A percentile compares a stretch with the other conserved stretches of the same genome.
phyloP scores from a whole-genome alignment of 1,284 basidiomycete genomes.

The Tremellales sp. region DNA sequence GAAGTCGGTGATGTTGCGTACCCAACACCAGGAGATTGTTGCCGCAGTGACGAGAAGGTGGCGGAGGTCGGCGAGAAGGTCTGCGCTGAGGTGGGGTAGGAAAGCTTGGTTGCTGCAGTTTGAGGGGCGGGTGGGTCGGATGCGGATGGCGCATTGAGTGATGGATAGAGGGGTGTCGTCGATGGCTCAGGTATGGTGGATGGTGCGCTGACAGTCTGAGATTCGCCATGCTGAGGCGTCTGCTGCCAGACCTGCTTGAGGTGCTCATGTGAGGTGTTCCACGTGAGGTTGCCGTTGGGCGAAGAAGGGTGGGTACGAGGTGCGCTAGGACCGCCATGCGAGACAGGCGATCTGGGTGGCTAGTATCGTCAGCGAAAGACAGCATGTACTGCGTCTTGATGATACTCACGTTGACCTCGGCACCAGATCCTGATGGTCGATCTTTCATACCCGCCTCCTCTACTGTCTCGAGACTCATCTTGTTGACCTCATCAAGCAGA shows the following conservation, averaged over 20 bases:
- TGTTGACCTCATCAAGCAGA: conserved; percentile 47
- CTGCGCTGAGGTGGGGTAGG: conserved; percentile 15
- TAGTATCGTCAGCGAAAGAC: not conserved
- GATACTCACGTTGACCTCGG: too few relatives aligned
- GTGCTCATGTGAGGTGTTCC: conserved; percentile 39
- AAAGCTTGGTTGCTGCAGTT: conserved; percentile 10
- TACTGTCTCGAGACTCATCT: conserved; percentile 46
- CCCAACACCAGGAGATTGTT: not conserved
- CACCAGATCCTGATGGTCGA: not conserved
- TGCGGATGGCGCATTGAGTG: conserved; percentile 34
- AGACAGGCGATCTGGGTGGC: not conserved
- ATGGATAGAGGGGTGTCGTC: conserved; percentile 37
- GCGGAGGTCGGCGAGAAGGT: conserved; percentile 9
- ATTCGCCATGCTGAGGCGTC: conserved; percentile 6
- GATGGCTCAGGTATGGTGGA: not conserved
- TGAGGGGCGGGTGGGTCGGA: conserved; percentile 12
- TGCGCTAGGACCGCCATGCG: conserved; percentile 1
- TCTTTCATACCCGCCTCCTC: conserved; percentile 29
- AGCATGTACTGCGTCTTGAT: too few relatives aligned
- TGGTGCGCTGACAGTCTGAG: too few relatives aligned
- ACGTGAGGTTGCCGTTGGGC: conserved; percentile 22
- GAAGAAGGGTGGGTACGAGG: conserved; percentile 18
- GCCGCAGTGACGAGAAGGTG: not conserved
- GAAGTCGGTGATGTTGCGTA: not conserved
- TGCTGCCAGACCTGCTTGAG: conserved; percentile 39